Conservation (phyloP, 345 rosid species). For the Lepidium aucheri region DNA sequence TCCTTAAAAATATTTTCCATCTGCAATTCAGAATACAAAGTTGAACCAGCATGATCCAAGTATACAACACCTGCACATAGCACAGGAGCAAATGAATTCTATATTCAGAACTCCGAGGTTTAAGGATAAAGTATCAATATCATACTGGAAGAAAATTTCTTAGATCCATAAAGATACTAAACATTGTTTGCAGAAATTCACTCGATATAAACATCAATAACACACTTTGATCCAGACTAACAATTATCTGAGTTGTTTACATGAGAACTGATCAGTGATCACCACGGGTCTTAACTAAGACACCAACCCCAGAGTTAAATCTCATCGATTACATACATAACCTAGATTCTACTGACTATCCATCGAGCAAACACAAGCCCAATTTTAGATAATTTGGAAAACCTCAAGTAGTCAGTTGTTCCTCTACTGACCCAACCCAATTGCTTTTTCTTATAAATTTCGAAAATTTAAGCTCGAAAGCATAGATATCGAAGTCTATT, state of each 20-base stretch:
- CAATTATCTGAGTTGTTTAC: not conserved
- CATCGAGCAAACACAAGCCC: not conserved
- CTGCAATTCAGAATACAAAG: conserved; percentile 89
- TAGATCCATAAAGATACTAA: not conserved
- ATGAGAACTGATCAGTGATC: conserved; percentile 2
- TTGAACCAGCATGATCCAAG: conserved; percentile 96
- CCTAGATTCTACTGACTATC: not conserved
- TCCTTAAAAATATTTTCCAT: conserved; percentile 76
- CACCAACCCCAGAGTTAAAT: not conserved
- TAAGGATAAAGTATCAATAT: not conserved
- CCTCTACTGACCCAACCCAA: not conserved
- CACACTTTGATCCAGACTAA: not conserved
- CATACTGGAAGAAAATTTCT: not conserved
- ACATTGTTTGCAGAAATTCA: not conserved
- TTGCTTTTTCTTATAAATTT: not conserved
- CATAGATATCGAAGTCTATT: not conserved
- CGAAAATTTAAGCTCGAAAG: not conserved
- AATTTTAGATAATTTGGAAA: not conserved
- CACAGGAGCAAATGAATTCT: not conserved
- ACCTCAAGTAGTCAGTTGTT: not conserved
- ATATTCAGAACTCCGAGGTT: not conserved
- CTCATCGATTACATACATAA: not conserved
- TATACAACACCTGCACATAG: conserved; percentile 58
- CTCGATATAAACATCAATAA: not conserved
- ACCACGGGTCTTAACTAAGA: not conserved